These are phyloP conservation scores for Neurospora tetrasperma DNA, from an alignment of 495 filamentous ascomycete species.

Conservation along the genomic window DNA sequence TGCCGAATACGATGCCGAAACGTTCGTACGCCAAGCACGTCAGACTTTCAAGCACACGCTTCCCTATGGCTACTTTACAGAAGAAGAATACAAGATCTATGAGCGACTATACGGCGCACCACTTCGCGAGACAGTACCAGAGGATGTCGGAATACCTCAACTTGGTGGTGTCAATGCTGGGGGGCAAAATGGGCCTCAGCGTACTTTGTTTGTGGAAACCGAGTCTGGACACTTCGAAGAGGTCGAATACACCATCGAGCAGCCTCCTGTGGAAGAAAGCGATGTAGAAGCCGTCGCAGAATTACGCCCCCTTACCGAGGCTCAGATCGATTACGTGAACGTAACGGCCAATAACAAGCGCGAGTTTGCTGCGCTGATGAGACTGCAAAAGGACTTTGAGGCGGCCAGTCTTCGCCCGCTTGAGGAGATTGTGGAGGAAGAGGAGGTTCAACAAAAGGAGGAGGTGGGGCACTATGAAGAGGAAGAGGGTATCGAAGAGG, in stretches of 20 bases:
- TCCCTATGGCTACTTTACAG: constrained; percentile 60
- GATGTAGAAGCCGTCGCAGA: neutral
- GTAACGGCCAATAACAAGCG: constrained; percentile 37
- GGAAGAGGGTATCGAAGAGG: constrained; percentile 24
- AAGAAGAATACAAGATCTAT: constrained; percentile 64
- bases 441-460: constrained; percentile 23
- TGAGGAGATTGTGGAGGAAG: constrained; percentile 40
- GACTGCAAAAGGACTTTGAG: constrained; percentile 43
- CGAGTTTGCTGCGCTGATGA: constrained; percentile 40
- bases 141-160: constrained; percentile 45
- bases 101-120: constrained; percentile 71
- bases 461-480: constrained; percentile 22
- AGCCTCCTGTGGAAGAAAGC: constrained; percentile 7
- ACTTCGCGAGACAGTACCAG: constrained; percentile 41
- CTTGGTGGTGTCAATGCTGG: constrained; percentile 6
- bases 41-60: constrained; percentile 68
- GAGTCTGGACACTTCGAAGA: constrained; percentile 52
- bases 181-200: constrained; percentile 4
- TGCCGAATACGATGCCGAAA: constrained; percentile 37
- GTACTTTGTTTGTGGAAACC: constrained; percentile 43
- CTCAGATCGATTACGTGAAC: constrained; percentile 27
- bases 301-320: constrained; percentile 3
- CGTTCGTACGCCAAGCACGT: constrained; percentile 56
- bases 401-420: constrained; percentile 35
- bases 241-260: constrained; percentile 34